Evolutionary conservation across 1,284 basidiomycete genomes (phyloP).

Genomic region (Mycosarcoma maydis): DNA sequence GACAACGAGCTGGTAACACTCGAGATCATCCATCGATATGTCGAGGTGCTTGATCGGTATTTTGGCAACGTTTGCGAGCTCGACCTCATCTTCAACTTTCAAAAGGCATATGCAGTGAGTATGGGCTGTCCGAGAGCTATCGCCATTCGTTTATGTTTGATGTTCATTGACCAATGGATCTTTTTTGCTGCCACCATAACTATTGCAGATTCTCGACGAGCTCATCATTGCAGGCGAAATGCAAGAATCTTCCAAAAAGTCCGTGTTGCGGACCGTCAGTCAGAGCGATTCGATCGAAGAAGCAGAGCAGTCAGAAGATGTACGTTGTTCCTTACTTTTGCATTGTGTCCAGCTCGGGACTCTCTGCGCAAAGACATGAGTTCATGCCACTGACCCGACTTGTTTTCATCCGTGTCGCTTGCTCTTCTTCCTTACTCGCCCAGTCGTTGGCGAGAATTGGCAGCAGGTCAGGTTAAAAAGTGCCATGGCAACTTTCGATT

Average conservation of each 20-base stretch:
- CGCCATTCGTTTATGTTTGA: too few species aligned
- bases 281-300: constrained; percentile 67
- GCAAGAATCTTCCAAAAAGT: constrained; percentile 98
- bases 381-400: constrained; percentile 2
- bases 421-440: neutral
- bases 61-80: constrained; percentile 82
- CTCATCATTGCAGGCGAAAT: constrained; percentile 97
- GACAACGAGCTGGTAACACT: constrained; percentile 94
- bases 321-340: constrained; percentile 43
- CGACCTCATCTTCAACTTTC: constrained; percentile 67
- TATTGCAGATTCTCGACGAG: constrained; percentile 77
- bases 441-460: constrained; percentile 60
- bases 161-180: neutral
- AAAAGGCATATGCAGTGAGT: constrained; percentile 64
- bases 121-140: too few species aligned
- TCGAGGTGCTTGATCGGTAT: constrained; percentile 97
- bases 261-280: constrained; percentile 84
- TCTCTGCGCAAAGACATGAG: too few species aligned
- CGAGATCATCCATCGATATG: constrained; percentile 97
- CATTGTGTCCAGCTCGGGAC: too few species aligned
- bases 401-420: neutral
- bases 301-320: constrained; percentile 67
- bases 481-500: too few species aligned
- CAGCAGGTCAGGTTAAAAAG: constrained; percentile 53
- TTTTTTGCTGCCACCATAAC: too few species aligned